Evolutionary conservation across 768 basidiomycete species (phyloP), one percentile per base, ranked within the genome.

Genomic region (Boletus tylopilopsis): DNA sequence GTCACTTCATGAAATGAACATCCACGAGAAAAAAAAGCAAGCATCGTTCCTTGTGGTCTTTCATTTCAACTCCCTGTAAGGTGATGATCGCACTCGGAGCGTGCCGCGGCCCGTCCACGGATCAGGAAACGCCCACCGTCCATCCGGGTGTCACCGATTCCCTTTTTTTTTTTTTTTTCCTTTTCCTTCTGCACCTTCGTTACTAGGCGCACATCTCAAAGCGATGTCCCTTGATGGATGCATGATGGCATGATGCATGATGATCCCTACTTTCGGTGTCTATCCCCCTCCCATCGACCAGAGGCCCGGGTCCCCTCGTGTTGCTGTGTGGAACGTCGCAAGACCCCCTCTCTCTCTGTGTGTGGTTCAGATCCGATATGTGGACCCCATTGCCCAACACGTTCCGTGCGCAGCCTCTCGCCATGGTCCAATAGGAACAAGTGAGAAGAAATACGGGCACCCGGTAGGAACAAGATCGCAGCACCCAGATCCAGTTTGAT

Each of bases 401-500:
- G 23, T 33, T 21, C 47, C 54, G 38, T 47, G 37, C n/a, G n/a
- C n/a, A n/a, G n/a, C n/a, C n/a, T n/a, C n/a, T n/a, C n/a, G n/a
- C n/a, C n/a, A n/a, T n/a, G n/a, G n/a, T n/a, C n/a, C n/a, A n/a
- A n/a, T n/a, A 43, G 16, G 37, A 29, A 34, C 12, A 24, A 4
- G 30, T 32, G 35, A 42, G 42, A 38, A 32, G 25, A 21, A 32
- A 47, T 33, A 23, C 41, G 54, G 61, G 27, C n/a, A 43, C 42
- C 42, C 49, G 58, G 57, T 42, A 52, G 42, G 51, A 46, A 50
- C 51, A 53, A n/a, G 37, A 42, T 48, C 38, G 27, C 15, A 15
- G n/a, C n/a, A 15, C 30, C 60, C 51, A 51, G 55, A 54, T 60
- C 43, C 33, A 54, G 61, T 38, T 51, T 60, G 48, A 57, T 48